Evolutionary conservation across 1,139 yeast species (phyloP).

Genomic region (Nakaseomyces delphensis): DNA sequence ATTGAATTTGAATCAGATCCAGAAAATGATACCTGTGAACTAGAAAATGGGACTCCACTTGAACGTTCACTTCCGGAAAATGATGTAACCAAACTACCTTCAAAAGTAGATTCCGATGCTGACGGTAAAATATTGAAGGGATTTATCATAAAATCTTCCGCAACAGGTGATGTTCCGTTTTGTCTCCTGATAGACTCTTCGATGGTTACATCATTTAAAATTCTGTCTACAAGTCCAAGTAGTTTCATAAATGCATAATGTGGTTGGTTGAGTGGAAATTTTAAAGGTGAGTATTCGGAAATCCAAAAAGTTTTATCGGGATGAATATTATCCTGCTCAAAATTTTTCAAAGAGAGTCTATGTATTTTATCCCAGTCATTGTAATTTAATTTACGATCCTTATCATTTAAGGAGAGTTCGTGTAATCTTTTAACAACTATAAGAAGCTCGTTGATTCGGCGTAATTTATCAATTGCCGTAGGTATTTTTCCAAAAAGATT

Average conservation of each 20-base stretch:
- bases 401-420: constrained; percentile 29
- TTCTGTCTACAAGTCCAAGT: constrained; percentile 22
- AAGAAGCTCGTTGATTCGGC: constrained; percentile 21
- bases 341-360: constrained; percentile 28
- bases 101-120: not conserved
- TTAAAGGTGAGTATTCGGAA: constrained; percentile 53
- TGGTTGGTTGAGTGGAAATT: constrained; percentile 60
- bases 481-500: not conserved
- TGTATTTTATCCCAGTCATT: constrained; percentile 41
- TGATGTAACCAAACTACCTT: not conserved
- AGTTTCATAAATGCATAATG: constrained; percentile 43
- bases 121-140: not conserved
- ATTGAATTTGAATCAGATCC: not conserved
- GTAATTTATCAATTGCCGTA: constrained; percentile 9
- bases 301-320: constrained; percentile 42
- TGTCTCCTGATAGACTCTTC: constrained; percentile 8
- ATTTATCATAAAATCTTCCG: constrained; percentile 5
- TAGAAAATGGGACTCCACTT: not conserved
- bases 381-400: constrained; percentile 33
- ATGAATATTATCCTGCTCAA: constrained; percentile 23
- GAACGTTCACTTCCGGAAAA: not conserved
- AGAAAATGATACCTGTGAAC: not conserved
- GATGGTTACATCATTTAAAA: constrained; percentile 12
- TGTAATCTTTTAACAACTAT: constrained; percentile 28
- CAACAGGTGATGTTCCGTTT: not conserved